These are phyloP conservation scores for Penicillium sp. DNA, from an alignment of 2,329 filamentous ascomycete species.

Conservation along the genomic window DNA sequence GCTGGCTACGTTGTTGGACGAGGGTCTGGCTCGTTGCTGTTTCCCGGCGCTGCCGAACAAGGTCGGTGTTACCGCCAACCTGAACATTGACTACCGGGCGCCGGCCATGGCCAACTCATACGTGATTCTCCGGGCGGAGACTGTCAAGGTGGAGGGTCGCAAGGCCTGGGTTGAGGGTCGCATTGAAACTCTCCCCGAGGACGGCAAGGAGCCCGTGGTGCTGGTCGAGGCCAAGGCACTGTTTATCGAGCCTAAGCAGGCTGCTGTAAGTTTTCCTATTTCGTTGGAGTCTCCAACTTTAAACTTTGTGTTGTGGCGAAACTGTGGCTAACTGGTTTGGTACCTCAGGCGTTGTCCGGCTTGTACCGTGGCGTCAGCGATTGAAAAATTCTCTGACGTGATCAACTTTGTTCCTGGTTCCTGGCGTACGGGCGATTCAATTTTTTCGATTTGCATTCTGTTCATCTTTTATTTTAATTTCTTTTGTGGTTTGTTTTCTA, in stretches of 20 bases:
- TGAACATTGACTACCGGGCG: slow-evolving; percentile 81
- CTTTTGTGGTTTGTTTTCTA: not conserved
- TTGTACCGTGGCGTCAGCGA: slow-evolving; percentile 29
- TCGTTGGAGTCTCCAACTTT: not conserved
- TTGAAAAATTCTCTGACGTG: slow-evolving; percentile 21
- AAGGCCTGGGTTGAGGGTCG: slow-evolving; percentile 93
- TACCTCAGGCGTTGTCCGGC: slow-evolving; percentile 22
- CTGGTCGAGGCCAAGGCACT: slow-evolving; percentile 83
- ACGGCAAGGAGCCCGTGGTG: slow-evolving; percentile 68
- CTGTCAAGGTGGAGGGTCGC: slow-evolving; percentile 83
- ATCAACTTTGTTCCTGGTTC: slow-evolving; percentile 25
- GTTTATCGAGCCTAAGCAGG: slow-evolving; percentile 87
- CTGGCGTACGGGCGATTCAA: slow-evolving; percentile 19
- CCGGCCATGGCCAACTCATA: slow-evolving; percentile 78
- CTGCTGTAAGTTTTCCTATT: slow-evolving; percentile 64
- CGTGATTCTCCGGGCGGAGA: slow-evolving; percentile 78
- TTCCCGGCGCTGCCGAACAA: slow-evolving; percentile 88
- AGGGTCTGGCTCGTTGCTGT: slow-evolving; percentile 84
- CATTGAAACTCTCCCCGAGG: slow-evolving; percentile 76
- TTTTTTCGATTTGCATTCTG: not conserved
- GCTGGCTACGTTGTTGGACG: slow-evolving; percentile 90
- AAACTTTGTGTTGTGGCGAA: not conserved
- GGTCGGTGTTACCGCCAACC: slow-evolving; percentile 78
- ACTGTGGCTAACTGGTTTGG: slow-evolving; percentile 11
- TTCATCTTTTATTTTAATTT: not conserved